phyloP scores from a whole-genome alignment of 768 basidiomycete species.

The Lactarius pseudohatsudake region DNA sequence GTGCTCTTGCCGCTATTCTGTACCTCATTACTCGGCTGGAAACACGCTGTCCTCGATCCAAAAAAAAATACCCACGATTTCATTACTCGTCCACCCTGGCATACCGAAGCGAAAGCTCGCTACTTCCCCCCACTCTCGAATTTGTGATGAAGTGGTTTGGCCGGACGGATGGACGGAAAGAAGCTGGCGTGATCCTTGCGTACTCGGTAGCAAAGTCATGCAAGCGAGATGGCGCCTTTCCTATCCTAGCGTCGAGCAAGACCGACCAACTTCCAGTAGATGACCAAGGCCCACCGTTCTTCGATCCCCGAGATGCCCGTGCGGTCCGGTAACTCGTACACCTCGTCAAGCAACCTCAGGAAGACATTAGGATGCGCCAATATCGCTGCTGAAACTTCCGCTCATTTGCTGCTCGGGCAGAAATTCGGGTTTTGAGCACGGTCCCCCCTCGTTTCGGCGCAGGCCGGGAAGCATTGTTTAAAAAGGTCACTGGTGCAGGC shows the following conservation, averaged over 20 bases:
- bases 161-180: slow-evolving; percentile 60
- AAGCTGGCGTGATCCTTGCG: slow-evolving; percentile 65
- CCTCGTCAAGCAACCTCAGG: slow-evolving; percentile 86
- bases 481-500: too few relatives aligned
- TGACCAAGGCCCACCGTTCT: slow-evolving; percentile 56
- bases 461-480: too few relatives aligned
- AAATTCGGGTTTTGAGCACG: slow-evolving; percentile 80
- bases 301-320: slow-evolving; percentile 69
- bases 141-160: slow-evolving; percentile 61
- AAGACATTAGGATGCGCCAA: slow-evolving; percentile 69
- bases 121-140: slow-evolving; percentile 44
- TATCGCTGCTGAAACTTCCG: slow-evolving; percentile 57
- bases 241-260: slow-evolving; percentile 27
- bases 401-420: slow-evolving; percentile 36
- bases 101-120: slow-evolving; percentile 51
- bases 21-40: slow-evolving; percentile 63
- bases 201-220: slow-evolving; percentile 54
- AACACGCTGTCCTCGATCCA: slow-evolving; percentile 43
- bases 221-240: slow-evolving; percentile 39
- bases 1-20: slow-evolving; percentile 60
- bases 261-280: slow-evolving; percentile 41
- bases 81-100: slow-evolving; percentile 55
- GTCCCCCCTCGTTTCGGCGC: slow-evolving; percentile 39
- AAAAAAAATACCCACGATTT: slow-evolving; percentile 48
- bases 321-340: slow-evolving; percentile 68